phyloP scores from a whole-genome alignment of 805 yeast species.

The Myxozyma mucilagina region DNA sequence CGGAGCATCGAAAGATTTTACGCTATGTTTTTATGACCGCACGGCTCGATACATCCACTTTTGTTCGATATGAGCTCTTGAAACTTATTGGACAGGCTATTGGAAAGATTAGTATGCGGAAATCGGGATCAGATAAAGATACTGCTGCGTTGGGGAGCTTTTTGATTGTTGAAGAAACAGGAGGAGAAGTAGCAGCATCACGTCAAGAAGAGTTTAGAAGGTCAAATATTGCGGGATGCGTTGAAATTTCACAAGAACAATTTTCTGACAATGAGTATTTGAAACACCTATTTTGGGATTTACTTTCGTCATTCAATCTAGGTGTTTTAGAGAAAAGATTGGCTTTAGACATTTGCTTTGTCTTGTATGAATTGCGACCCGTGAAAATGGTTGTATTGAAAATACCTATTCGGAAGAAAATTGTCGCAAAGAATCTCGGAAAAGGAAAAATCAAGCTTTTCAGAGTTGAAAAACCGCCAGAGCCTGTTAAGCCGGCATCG shows the following conservation, averaged over 20 bases:
- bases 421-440: constrained; percentile 59
- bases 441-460: constrained; percentile 54
- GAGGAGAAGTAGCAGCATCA: constrained; percentile 46
- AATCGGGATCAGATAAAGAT: constrained; percentile 13
- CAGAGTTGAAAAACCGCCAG: constrained; percentile 8
- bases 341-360: constrained; percentile 63
- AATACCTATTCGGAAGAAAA: constrained; percentile 61
- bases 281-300: constrained; percentile 63
- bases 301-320: constrained; percentile 58
- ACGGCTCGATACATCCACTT: constrained; percentile 53
- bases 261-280: constrained; percentile 56
- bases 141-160: constrained; percentile 43
- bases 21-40: constrained; percentile 61
- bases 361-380: constrained; percentile 64
- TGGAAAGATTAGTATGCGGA: constrained; percentile 24
- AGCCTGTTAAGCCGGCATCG: background rate
- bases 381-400: constrained; percentile 61
- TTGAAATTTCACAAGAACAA: constrained; percentile 62
- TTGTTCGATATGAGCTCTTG: constrained; percentile 45
- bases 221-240: constrained; percentile 62
- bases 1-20: constrained; percentile 53
- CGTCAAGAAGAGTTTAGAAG: constrained; percentile 69
- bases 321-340: constrained; percentile 61
- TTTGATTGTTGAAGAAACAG: constrained; percentile 60
- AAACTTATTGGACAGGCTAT: constrained; percentile 31